Percentiles rank a stretch among this genome's conserved stretches.
Evolutionary conservation across 2,329 filamentous ascomycete species (phyloP).

Genomic region (Didymella glomerata): DNA sequence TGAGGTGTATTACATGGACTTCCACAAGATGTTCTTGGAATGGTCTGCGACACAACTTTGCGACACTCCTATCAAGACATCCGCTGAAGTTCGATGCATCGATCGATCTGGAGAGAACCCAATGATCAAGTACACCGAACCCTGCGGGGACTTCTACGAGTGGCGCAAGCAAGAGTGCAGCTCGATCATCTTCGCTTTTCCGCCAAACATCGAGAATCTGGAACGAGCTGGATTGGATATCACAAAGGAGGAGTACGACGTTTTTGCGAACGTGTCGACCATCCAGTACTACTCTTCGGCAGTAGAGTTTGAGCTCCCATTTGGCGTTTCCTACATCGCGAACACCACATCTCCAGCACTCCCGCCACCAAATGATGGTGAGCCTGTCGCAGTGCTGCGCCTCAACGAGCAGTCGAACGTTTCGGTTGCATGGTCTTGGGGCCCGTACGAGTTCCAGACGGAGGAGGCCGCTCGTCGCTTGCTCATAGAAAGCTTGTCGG

Average conservation of each 20-base stretch:
- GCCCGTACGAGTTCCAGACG: slow-evolving; percentile 46
- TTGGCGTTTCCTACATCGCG: slow-evolving; percentile 48
- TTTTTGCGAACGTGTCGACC: slow-evolving; percentile 44
- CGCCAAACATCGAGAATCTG: slow-evolving; percentile 46
- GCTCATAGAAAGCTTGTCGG: slow-evolving; percentile 42
- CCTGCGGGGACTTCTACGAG: slow-evolving; percentile 39
- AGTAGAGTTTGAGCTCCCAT: slow-evolving; percentile 46
- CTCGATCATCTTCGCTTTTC: slow-evolving; percentile 49
- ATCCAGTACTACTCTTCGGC: slow-evolving; percentile 51
- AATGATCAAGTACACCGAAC: slow-evolving; percentile 45
- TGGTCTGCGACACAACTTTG: slow-evolving; percentile 43
- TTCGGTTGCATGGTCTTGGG: slow-evolving; percentile 50
- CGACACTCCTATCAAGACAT: slow-evolving; percentile 45
- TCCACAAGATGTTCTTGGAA: slow-evolving; percentile 48
- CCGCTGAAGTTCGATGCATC: slow-evolving; percentile 47
- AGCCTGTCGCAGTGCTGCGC: slow-evolving; percentile 48
- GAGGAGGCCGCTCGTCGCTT: slow-evolving; percentile 37
- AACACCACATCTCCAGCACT: slow-evolving; percentile 31
- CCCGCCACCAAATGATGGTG: slow-evolving; percentile 46
- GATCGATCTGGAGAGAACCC: slow-evolving; percentile 47
- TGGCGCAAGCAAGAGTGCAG: slow-evolving; percentile 48
- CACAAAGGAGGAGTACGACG: slow-evolving; percentile 43
- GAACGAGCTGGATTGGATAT: slow-evolving; percentile 46
- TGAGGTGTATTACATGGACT: slow-evolving; percentile 50
- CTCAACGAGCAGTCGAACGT: slow-evolving; percentile 42